Evolutionary conservation across 75 land plant genomes (phyloP), one percentile per base, ranked within the genome.

Genomic region (Cryptomeria japonica): DNA sequence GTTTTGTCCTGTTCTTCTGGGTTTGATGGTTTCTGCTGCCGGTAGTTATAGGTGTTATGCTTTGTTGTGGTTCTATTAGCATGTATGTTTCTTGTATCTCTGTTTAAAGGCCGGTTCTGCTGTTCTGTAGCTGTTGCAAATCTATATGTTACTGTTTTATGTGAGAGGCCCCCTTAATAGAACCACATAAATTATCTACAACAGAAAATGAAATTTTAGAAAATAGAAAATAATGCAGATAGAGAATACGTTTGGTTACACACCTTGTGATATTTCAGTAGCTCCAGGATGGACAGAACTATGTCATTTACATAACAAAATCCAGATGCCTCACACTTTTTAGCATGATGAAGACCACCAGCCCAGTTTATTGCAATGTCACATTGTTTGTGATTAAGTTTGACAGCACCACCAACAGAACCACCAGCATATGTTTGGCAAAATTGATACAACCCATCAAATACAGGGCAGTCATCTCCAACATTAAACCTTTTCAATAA

Each of bases 291-390:
- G 72, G 92, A 89, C 28, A 93, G 92, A 64, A 93, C 94, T 41
- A 93, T 93, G 84, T 93, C 94, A 88, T 93, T 93, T 18, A 93
- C 94, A 78, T 93, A 93, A 86, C 94, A 93, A 86, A 93, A 93
- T 32, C 94, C 94, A 16, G 94, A 93, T 7, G 94, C 94, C 90
- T 92, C 94, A 85, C 92, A 93, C 90, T 93, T 93, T 88, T 93
- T 93, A 31, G 94, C 94, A 68, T 93, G 94, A 68, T 93, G 94
- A 42, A 93, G 89, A 12, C 94, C 94, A 44, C 94, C 94, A 9
- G 94, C 88, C 94, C 94, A 93, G 76, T 93, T 93, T 70, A 93
- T 92, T 56, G 94, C 94, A 79, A 93, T 93, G 76, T 93, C 94
- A 55, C 79, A 46, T 25, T n/a, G 85, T 31, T 92, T 92, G 44